Evolutionary conservation across 2,329 filamentous ascomycete species (phyloP), one percentile per base, ranked within the genome.

Genomic region (Chaetomiaceae sp.): DNA sequence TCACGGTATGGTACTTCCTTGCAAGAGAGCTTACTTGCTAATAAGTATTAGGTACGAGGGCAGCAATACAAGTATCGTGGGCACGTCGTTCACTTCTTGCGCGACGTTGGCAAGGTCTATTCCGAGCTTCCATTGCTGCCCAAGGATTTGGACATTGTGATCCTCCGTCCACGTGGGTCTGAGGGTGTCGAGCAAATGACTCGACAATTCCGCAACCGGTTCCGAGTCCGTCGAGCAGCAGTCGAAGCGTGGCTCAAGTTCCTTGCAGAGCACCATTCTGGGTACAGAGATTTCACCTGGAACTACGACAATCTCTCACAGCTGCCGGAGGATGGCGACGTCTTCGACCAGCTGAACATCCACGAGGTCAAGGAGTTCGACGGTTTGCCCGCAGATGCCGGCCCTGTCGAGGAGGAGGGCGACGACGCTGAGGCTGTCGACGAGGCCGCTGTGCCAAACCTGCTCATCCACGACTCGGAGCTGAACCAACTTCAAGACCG

Each of bases 21-120:
- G 42, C 27, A 11, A 15, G 9, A 45, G 19, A 22, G 42, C 6
- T 3, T n/a, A 45, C 27, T 34, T 15, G 17, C 42, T 45, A 45
- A 45, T 8, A 8, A 34, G 27, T 3, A 9, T 22, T 15, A 45
- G 42, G 46, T 48, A 9, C 23, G 36, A 15, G 46, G 46, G 23
- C 36, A 48, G n/a, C 46, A 40, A 48, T 48, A 48, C n/a, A 38
- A 40, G 12, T 48, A 48, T 15, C 46, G 36, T 20, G 23, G 46
- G 23, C 46, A 48, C 15, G 46, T 48, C 11, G 38, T 48, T 7
- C 36, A 48, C 46, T 48, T 48, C 27, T 36, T 49, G 11, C 36
- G 46, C 36, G 46, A 49, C 23, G 46, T 49, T 40, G 46, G 46
- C 36, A 48, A 38, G 36, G 31, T 40, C 3, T 48, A 48, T 23